These are phyloP conservation scores for Casaregolazyma lundiana DNA, from an alignment of 1,139 yeast species.

Conservation along the genomic window DNA sequence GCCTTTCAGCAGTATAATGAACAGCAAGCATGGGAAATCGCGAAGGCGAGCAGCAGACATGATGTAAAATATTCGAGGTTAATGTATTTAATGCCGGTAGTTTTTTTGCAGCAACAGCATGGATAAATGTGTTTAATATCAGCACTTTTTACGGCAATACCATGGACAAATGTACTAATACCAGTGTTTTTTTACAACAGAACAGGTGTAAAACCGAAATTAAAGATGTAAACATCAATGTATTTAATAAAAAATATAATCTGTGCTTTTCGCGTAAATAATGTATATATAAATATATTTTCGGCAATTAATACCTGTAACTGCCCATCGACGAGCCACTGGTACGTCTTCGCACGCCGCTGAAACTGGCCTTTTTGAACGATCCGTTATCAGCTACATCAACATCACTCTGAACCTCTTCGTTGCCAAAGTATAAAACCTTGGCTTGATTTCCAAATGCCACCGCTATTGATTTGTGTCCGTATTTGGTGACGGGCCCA, in stretches of 20 bases:
- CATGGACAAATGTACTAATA: too few relatives aligned
- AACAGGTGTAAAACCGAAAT: too few relatives aligned
- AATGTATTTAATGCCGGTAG: background rate
- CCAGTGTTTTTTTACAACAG: too few relatives aligned
- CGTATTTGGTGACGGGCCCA: constrained; percentile 60
- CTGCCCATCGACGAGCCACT: background rate
- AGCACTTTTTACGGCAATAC: too few relatives aligned
- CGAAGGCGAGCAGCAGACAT: constrained; percentile 17
- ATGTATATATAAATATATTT: background rate
- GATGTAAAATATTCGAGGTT: constrained; percentile 11
- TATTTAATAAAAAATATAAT: too few relatives aligned
- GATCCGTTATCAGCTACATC: constrained; percentile 3
- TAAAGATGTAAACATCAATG: too few relatives aligned
- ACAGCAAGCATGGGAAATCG: background rate
- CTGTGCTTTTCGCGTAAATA: background rate
- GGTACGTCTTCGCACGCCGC: background rate
- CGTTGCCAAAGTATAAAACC: constrained; percentile 66
- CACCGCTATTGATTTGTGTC: constrained; percentile 71
- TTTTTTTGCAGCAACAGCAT: background rate
- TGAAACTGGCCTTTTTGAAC: background rate
- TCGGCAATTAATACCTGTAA: background rate
- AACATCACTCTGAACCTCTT: constrained; percentile 28
- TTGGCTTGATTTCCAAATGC: constrained; percentile 70
- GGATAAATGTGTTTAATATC: background rate
- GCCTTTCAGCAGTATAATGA: constrained; percentile 15